A percentile compares a stretch with the other conserved stretches of the same genome.
Conservation (phyloP, 768 basidiomycete species). For the Lactarius psammicola region DNA sequence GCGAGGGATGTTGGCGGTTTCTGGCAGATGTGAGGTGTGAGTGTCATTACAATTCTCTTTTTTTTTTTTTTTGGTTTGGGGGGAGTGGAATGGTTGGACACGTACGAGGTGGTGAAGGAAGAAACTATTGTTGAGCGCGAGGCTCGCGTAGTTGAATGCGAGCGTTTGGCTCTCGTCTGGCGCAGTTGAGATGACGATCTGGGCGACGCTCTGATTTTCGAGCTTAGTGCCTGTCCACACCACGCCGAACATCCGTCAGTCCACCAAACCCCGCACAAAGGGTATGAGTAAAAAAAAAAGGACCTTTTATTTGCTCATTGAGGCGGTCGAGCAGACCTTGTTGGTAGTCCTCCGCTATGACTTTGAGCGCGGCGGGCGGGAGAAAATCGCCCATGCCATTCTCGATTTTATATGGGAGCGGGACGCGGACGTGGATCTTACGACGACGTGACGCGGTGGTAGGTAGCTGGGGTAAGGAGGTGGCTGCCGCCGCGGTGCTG, state of each 20-base stretch:
- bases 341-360: constrained; percentile 81
- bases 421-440: constrained; percentile 49
- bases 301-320: constrained; percentile 73
- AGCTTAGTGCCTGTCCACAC: constrained; percentile 53
- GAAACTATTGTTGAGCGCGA: constrained; percentile 93
- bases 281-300: constrained; percentile 13
- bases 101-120: constrained; percentile 86
- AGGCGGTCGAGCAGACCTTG: constrained; percentile 76
- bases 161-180: constrained; percentile 55
- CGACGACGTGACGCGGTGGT: constrained; percentile 34
- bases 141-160: constrained; percentile 87
- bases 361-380: constrained; percentile 66
- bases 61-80: too few species aligned
- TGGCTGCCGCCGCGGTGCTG: neutral
- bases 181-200: constrained; percentile 72
- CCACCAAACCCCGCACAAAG: neutral
- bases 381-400: constrained; percentile 78
- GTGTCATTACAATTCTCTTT: too few species aligned
- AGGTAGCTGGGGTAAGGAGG: neutral
- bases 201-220: constrained; percentile 56
- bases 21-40: constrained; percentile 30
- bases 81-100: constrained; percentile 21
- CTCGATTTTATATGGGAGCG: constrained; percentile 64
- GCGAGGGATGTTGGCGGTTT: constrained; percentile 36
- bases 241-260: constrained; percentile 4